These are phyloP conservation scores for Chlorella sp. DNA, from an alignment of 139 green algal genomes.

Conservation along the genomic window DNA sequence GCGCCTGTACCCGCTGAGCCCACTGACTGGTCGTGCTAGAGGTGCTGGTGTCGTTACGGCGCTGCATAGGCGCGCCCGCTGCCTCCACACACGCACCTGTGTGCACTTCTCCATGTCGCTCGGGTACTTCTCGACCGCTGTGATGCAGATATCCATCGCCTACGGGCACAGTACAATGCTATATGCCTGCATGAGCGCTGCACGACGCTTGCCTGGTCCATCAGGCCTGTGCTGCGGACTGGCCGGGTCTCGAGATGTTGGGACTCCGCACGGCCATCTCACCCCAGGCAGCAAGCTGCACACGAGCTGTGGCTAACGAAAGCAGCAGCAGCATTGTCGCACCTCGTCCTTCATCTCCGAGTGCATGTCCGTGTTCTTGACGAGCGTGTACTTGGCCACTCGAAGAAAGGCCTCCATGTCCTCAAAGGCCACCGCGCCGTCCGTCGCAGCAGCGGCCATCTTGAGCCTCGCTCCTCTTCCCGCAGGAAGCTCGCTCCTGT, in stretches of 20 bases:
- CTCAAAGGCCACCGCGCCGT: conserved; percentile 18
- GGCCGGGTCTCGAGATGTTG: not conserved
- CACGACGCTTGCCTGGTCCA: too few species aligned
- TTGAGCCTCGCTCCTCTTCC: not conserved
- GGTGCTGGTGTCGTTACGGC: too few species aligned
- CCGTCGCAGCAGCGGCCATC: not conserved
- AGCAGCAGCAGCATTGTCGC: too few species aligned
- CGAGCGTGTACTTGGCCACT: conserved; percentile 72
- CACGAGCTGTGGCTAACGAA: too few species aligned
- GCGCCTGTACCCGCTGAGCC: too few species aligned
- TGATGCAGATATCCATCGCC: conserved; percentile 79
- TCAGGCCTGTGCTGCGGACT: too few species aligned
- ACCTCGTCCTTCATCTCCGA: conserved; percentile 77
- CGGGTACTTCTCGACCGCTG: conserved; percentile 72
- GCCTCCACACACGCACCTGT: too few species aligned
- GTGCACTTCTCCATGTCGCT: conserved; percentile 79
- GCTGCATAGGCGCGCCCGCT: too few species aligned
- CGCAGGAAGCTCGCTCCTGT: not conserved
- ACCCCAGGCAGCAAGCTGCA: too few species aligned
- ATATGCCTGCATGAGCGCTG: too few species aligned
- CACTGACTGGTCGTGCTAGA: too few species aligned
- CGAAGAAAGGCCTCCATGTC: conserved; percentile 60
- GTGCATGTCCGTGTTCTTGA: conserved; percentile 76
- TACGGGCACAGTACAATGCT: not conserved
- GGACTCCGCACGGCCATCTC: too few species aligned